Evolutionary conservation across 2,329 filamentous ascomycete species (phyloP).

Genomic region (Talaromyces piceae): DNA sequence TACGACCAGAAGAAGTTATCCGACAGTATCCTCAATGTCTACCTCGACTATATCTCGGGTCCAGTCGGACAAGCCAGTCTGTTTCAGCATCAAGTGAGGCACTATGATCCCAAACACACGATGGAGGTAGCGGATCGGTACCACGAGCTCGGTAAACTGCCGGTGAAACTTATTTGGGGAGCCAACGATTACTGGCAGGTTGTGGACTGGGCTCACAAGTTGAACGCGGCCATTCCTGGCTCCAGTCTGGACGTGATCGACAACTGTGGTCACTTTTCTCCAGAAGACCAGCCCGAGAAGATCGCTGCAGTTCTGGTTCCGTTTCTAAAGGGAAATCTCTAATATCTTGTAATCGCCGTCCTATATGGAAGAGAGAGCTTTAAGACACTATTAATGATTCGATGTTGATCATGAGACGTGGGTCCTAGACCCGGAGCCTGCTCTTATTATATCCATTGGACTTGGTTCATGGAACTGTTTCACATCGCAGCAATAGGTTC

Average conservation of each 20-base stretch:
- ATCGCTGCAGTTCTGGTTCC: constrained; percentile 2
- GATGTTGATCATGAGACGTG: no score
- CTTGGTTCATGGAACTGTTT: no score
- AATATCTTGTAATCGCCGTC: background rate
- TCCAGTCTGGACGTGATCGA: constrained; percentile 22
- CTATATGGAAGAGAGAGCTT: background rate
- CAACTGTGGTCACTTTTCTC: constrained; percentile 24
- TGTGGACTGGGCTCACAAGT: constrained; percentile 24
- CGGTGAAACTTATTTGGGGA: constrained; percentile 26
- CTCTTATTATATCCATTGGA: no score
- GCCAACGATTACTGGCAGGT: constrained; percentile 26
- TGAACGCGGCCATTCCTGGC: constrained; percentile 23
- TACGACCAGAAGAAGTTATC: constrained; percentile 12
- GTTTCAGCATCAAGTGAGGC: constrained; percentile 27
- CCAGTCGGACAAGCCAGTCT: constrained; percentile 26
- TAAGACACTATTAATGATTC: no score
- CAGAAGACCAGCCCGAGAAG: constrained; percentile 22
- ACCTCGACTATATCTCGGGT: constrained; percentile 26
- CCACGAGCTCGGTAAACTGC: constrained; percentile 17
- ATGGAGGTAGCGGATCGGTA: constrained; percentile 22
- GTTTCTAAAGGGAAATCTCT: background rate
- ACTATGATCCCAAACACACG: constrained; percentile 29
- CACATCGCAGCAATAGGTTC: no score
- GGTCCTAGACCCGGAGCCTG: no score
- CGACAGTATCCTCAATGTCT: constrained; percentile 18